Base-by-base conservation (phyloP, 2,329 filamentous ascomycete genomes). In the Xylaria multiplex region DNA sequence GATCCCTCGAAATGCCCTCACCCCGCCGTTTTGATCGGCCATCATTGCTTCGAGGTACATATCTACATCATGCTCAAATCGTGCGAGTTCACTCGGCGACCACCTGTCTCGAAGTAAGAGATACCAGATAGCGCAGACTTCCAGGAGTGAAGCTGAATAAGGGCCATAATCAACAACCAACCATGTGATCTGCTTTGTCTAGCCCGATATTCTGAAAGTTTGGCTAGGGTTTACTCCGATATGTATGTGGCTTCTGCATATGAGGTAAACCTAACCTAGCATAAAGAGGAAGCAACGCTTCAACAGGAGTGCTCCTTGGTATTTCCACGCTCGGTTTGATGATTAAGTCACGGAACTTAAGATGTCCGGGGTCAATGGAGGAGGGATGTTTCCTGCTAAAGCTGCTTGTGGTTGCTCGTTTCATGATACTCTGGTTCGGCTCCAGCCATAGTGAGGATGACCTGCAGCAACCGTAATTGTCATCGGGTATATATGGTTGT, bases 1-100 rank as follows among this genome's bases (percentile, higher is more conserved):
- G n/a, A 61, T 32, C 22, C 62, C 62, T 22, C 50, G 50, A 37
- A 57, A 65, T 22, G 57, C 57, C 52, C 61, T 61, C 50, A 61
- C 22, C n/a, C 57, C 57, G 27, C 52, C 57, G 16, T 57, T 61
- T 57, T 56, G 46, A 19, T 58, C 40, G 1, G 45, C 40, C 58
- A 57, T 53, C n/a, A 43, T 7, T 7, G 48, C 52, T 53, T 27
- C 48, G 2, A 62, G 14, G 40, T 62, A 62, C 9, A 65, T 58
- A 19, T 62, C 62, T 2, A 58, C 53, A 14, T 58, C 46, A 8
- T 40, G 52, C 27, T 30, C 27, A 16, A 62, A 58, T n/a, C 16
- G 27, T 11, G 37, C 46, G 1, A 58, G 27, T 19, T 48, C 46
- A 11, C 13, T 58, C 40, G 32, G 13, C 30, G 24, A 16, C 30